These are phyloP conservation scores for Zangia roseola DNA, from an alignment of 768 basidiomycete species.

Conservation along the genomic window DNA sequence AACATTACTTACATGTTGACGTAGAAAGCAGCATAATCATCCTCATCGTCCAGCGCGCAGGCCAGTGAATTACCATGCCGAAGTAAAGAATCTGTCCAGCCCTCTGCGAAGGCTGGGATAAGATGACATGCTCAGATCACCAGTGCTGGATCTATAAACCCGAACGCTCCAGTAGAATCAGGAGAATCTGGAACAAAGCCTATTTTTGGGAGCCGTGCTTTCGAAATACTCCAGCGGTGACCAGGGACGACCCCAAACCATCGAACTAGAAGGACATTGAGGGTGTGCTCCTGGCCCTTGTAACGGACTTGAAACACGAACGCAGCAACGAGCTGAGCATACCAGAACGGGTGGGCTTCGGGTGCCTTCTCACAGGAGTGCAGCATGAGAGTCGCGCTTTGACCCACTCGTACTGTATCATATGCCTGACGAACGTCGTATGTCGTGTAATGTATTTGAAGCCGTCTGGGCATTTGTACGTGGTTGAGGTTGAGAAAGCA, in stretches of 20 bases:
- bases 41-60: neutral
- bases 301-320: conserved; percentile 15
- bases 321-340: conserved; percentile 21
- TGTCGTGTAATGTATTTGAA: conserved; percentile 15
- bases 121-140: conserved; percentile 30
- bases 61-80: neutral
- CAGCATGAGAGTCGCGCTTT: conserved; percentile 21
- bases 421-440: conserved; percentile 17
- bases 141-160: conserved; percentile 33
- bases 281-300: neutral
- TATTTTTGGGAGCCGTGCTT: conserved; percentile 27
- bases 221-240: conserved; percentile 11
- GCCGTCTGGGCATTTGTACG: neutral
- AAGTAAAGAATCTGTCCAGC: conserved; percentile 8
- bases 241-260: conserved; percentile 35
- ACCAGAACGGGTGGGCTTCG: conserved; percentile 19
- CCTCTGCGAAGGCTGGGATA: conserved; percentile 31
- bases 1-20: too few species aligned
- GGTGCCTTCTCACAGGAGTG: conserved; percentile 10
- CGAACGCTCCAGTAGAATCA: conserved; percentile 37
- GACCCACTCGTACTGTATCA: conserved; percentile 12
- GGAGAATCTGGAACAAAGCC: conserved; percentile 28
- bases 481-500: neutral
- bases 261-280: conserved; percentile 38
- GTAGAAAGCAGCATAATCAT: too few species aligned